A percentile compares a stretch with the other conserved stretches of the same genome.
Evolutionary conservation across 2,329 filamentous ascomycete species (phyloP).

Genomic region (Botrytis cinerea): DNA sequence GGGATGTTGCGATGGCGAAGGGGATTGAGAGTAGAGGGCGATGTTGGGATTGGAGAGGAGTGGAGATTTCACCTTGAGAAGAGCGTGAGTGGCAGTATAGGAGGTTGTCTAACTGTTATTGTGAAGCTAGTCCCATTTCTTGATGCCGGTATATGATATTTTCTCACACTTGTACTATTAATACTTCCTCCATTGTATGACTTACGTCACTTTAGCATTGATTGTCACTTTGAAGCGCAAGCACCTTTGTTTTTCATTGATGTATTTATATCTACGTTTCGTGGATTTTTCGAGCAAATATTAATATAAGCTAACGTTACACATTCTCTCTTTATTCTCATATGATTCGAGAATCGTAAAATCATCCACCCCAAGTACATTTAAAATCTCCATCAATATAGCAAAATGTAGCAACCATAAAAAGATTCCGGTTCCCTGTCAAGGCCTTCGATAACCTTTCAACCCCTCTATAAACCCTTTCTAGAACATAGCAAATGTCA

Average conservation of each 20-base stretch:
- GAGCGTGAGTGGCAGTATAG: neutral
- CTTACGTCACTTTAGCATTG: neutral
- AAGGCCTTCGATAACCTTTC: neutral
- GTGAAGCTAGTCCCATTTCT: neutral
- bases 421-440: neutral
- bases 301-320: neutral
- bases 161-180: neutral
- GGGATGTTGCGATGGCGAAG: constrained; percentile 56
- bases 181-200: neutral
- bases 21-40: constrained; percentile 56
- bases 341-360: neutral
- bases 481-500: neutral
- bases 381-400: neutral
- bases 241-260: neutral
- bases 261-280: neutral
- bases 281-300: neutral
- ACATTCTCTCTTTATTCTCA: neutral
- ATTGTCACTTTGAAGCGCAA: neutral
- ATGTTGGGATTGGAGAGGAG: constrained; percentile 70
- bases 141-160: too few relatives aligned
- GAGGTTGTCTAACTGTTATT: neutral
- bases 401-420: neutral
- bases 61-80: constrained; percentile 60
- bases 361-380: neutral
- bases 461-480: neutral